Base-by-base conservation (phyloP, 305 asterid genomes). In the Rubia peregrina region DNA sequence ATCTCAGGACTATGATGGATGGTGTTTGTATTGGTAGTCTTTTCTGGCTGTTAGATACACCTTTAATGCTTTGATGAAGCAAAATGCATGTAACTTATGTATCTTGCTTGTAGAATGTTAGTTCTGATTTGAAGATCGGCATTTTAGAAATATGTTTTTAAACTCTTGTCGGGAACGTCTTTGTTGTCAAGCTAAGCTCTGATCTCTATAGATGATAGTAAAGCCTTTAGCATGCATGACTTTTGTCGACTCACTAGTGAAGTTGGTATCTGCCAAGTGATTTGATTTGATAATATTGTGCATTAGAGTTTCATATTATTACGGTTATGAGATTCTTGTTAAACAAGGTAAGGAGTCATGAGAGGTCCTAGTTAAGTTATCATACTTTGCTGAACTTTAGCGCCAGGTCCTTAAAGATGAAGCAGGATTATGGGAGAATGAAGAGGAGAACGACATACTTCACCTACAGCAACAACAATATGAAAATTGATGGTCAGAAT, bases 401-500 rank as follows among this genome's bases (percentile, higher is more conserved):
- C 88, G 97, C 6, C 90, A 95, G 1, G 96, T 95, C 65, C 93
- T 95, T 49, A 82, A 89, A 73, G 96, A 98, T 0, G 99, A 95
- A 85, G 95, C 98, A 59, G 76, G 88, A 73, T 78, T 90, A 10
- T 81, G 96, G 79, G 95, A 87, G 67, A 94, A 87, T 65, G 99
- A 94, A 81, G 99, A 94, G 82, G 98, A 88, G 69, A 94, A 87
- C 51, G 98, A 89, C 68, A 83, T 91, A 77, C 96, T 94, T 73
- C 88, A 83, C 83, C 99, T 90, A 68, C 83, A 97, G 69, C 85
- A 91, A 5, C 97, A 89, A 42, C 98, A 90, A 77, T 94, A 89
- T 36, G 99, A 94, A 80, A 87, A 83, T 48, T 90, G 99, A 16
- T 95, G 99, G 99, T 91, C 96, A 3, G 98, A 91, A 78, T 95